phyloP scores from a whole-genome alignment of 306 rosid genomes.

The Cucurbita ficifolia region DNA sequence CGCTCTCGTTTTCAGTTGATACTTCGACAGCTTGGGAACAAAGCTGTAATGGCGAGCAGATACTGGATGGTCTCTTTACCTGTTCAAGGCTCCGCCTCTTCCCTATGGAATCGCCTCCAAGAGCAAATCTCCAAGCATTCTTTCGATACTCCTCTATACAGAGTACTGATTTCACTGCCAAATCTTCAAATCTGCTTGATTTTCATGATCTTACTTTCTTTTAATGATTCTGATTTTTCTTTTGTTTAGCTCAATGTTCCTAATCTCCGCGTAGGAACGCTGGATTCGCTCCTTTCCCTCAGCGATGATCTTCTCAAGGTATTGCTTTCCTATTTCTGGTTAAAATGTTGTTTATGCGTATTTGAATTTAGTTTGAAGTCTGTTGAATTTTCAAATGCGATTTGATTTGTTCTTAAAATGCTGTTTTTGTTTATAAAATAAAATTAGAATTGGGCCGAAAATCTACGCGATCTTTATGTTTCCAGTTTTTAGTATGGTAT shows the following conservation, averaged over 20 bases:
- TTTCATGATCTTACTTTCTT: neutral
- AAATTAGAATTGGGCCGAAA: neutral
- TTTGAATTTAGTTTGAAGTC: neutral
- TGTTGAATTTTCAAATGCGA: neutral
- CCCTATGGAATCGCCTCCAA: constrained; percentile 67
- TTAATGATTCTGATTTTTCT: neutral
- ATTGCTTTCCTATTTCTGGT: neutral
- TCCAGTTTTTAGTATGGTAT: neutral
- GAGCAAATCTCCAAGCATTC: constrained; percentile 86
- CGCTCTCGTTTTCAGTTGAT: constrained; percentile 1
- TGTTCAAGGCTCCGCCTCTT: constrained; percentile 57
- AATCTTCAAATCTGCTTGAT: constrained; percentile 16
- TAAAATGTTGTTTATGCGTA: neutral
- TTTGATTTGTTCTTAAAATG: neutral
- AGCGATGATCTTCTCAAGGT: constrained; percentile 96
- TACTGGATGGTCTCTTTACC: constrained; percentile 90
- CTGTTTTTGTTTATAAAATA: no score
- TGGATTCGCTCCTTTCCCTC: constrained; percentile 93
- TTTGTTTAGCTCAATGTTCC: constrained; percentile 61
- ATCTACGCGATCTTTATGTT: neutral
- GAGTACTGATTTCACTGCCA: constrained; percentile 25
- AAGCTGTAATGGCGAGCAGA: constrained; percentile 58
- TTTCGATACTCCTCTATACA: constrained; percentile 86
- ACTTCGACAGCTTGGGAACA: neutral
- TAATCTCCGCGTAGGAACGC: constrained; percentile 91